Conservation (phyloP, 371 early-diverging fungal species). For the Dinochytrium kinnereticum region DNA sequence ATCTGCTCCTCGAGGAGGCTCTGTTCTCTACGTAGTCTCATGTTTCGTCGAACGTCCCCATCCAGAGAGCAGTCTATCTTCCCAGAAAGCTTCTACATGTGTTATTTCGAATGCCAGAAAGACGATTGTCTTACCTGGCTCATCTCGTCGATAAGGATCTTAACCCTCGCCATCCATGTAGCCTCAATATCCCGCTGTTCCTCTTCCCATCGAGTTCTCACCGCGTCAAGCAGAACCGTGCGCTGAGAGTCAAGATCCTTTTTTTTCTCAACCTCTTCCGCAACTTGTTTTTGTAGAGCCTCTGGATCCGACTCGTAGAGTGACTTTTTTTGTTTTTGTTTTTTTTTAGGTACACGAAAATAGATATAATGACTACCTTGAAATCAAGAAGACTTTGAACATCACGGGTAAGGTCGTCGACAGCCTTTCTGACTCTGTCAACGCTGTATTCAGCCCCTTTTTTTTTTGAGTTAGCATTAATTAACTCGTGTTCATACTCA, state of each 20-base stretch:
- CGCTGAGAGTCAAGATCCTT: background rate
- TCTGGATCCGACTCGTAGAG: background rate
- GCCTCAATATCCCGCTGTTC: slow-evolving; percentile 31
- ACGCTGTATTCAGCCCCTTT: slow-evolving; percentile 24
- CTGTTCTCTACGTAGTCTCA: slow-evolving; percentile 37
- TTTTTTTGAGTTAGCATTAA: background rate
- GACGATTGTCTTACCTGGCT: slow-evolving; percentile 13
- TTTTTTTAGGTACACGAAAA: too few relatives aligned
- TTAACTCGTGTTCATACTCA: background rate
- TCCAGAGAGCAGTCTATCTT: slow-evolving; percentile 11
- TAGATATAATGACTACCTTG: slow-evolving; percentile 21
- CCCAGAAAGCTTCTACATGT: slow-evolving; percentile 12
- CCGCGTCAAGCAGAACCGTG: slow-evolving; percentile 1
- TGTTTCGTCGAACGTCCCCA: slow-evolving; percentile 28
- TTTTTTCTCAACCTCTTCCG: background rate
- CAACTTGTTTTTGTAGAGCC: slow-evolving; percentile 6
- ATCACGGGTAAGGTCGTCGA: slow-evolving; percentile 32
- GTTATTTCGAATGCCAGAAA: background rate
- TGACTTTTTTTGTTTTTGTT: background rate
- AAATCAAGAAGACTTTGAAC: slow-evolving; percentile 37
- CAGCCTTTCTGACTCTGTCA: slow-evolving; percentile 17
- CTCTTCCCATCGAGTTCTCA: slow-evolving; percentile 18
- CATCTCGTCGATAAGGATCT: slow-evolving; percentile 32
- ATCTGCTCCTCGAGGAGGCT: slow-evolving; percentile 27
- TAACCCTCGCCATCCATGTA: slow-evolving; percentile 33